phyloP scores from a whole-genome alignment of 257 asterid species.

The Penstemon newberryi region DNA sequence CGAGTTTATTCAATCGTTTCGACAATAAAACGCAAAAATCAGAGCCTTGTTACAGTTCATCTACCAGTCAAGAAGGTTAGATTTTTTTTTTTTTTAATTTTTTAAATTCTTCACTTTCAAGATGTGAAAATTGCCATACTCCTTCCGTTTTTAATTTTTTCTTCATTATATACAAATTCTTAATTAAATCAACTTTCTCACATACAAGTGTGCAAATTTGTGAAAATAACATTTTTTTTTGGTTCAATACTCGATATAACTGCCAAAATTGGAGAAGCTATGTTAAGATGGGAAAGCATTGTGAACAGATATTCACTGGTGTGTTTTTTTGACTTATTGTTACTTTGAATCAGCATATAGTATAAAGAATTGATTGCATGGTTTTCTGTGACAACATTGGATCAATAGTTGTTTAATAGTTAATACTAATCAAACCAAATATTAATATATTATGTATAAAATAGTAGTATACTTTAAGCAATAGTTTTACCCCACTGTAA shows the following conservation, averaged over 20 bases:
- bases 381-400: slow-evolving; percentile 32
- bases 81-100: slow-evolving; percentile 1
- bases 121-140: too few species aligned
- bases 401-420: slow-evolving; percentile 21
- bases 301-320: slow-evolving; percentile 5
- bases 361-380: slow-evolving; percentile 23
- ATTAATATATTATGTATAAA: neutral
- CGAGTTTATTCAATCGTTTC: slow-evolving; percentile 51
- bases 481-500: neutral
- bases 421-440: slow-evolving; percentile 20
- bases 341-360: slow-evolving; percentile 4
- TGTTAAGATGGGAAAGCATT: too few species aligned
- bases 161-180: neutral
- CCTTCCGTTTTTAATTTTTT: neutral
- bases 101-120: neutral
- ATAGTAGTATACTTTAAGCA: neutral
- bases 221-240: too few species aligned
- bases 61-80: slow-evolving; percentile 69
- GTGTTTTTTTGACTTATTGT: slow-evolving; percentile 19
- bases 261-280: too few species aligned
- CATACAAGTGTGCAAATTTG: too few species aligned
- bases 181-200: too few species aligned
- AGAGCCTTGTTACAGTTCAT: slow-evolving; percentile 36
- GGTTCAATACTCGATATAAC: too few species aligned
- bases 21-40: slow-evolving; percentile 49